phyloP scores from a whole-genome alignment of 2,329 filamentous ascomycete genomes.

The Cladophialophora chaetospira region DNA sequence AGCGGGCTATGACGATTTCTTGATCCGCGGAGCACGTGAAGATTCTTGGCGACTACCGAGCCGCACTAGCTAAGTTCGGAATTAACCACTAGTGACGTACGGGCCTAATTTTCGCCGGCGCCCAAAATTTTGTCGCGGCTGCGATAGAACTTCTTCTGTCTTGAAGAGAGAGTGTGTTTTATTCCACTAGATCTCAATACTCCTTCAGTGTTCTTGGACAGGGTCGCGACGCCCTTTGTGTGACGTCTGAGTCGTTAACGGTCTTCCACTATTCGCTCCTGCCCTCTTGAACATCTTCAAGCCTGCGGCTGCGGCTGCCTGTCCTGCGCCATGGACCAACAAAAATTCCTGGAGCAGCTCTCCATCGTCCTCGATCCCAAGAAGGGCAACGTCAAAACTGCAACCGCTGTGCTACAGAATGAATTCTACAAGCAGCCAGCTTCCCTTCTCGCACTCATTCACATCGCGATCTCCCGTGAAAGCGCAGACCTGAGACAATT shows the following conservation, averaged over 20 bases:
- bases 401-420: slow-evolving; percentile 87
- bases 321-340: slow-evolving; percentile 66
- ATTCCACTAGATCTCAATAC: too few relatives aligned
- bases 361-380: slow-evolving; percentile 79
- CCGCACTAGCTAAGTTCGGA: too few relatives aligned
- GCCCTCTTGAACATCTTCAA: too few relatives aligned
- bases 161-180: background rate
- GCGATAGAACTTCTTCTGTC: background rate
- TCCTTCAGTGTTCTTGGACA: too few relatives aligned
- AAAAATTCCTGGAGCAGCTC: slow-evolving; percentile 82
- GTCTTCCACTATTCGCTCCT: too few relatives aligned
- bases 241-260: too few relatives aligned
- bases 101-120: background rate
- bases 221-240: too few relatives aligned
- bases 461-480: slow-evolving; percentile 80
- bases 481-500: slow-evolving; percentile 76
- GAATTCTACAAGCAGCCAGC: slow-evolving; percentile 87
- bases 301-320: background rate
- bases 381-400: slow-evolving; percentile 84
- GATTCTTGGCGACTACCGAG: too few relatives aligned
- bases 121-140: background rate
- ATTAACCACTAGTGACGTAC: too few relatives aligned
- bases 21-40: too few relatives aligned
- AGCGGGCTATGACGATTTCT: too few relatives aligned
- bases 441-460: slow-evolving; percentile 81